These are phyloP conservation scores for Ogataea trehaloabstinens DNA, from an alignment of 805 yeast species.

Conservation along the genomic window DNA sequence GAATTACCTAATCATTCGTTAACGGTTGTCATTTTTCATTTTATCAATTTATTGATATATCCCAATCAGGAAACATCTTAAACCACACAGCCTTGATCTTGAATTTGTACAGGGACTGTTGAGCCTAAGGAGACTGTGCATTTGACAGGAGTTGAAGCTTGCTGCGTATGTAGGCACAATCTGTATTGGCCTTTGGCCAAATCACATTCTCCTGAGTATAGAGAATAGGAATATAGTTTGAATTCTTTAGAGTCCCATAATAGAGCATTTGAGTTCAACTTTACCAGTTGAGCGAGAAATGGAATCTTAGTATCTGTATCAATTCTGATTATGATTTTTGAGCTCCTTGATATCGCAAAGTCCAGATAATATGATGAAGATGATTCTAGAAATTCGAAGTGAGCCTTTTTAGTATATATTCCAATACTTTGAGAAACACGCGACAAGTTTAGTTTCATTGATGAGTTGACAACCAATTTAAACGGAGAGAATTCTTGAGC, in stretches of 20 bases:
- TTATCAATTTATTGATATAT: no score
- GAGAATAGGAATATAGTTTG: not conserved
- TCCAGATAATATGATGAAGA: not conserved
- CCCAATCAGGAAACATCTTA: no score
- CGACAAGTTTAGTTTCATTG: slow-evolving; percentile 2
- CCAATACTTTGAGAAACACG: slow-evolving; percentile 13
- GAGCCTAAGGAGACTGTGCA: no score
- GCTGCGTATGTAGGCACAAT: not conserved
- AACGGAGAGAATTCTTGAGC: slow-evolving; percentile 30
- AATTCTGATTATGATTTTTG: not conserved
- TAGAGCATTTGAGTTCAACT: not conserved
- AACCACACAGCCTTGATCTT: no score
- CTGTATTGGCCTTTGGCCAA: not conserved
- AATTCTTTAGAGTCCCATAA: not conserved
- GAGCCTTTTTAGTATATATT: slow-evolving; percentile 5
- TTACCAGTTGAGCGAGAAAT: not conserved
- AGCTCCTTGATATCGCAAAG: not conserved
- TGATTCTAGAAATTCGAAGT: not conserved
- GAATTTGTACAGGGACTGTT: no score
- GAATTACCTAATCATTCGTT: not conserved
- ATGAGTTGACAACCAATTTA: slow-evolving; percentile 31
- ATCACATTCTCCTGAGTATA: not conserved
- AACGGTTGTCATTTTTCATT: no score
- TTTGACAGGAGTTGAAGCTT: not conserved
- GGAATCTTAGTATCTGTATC: not conserved